Evolutionary conservation across 2,329 filamentous ascomycete genomes (phyloP), one percentile per base, ranked within the genome.

Genomic region (Exutisphaerella laricina): DNA sequence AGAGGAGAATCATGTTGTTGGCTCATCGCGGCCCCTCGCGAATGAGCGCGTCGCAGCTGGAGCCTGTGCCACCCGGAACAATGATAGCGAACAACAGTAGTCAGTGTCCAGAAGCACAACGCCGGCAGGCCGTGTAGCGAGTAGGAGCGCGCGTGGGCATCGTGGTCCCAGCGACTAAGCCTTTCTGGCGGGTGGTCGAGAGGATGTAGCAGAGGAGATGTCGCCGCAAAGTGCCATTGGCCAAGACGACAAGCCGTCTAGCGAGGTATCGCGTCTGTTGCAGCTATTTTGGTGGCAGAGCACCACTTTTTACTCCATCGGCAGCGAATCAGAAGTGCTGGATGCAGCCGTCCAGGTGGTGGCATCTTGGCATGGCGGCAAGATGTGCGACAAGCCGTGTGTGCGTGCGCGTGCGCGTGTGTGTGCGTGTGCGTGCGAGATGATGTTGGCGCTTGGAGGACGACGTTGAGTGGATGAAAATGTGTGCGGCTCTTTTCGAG

Each of bases 1-100:
- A 48, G 54, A 38, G 45, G 44, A 44, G 50, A 52, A 39, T 49
- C 52, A 57, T 60, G 50, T 40, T 59, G 58, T 46, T 58, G 54
- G 57, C 54, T 58, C 58, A 59, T 60, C 29, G 46, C 49, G 30
- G 45, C 36, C 45, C 43, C 46, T 47, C 45, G 46, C 45, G 46
- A 41, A 36, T 45, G 37, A 45, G 51, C 51, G 49, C 45, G 45
- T 46, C 32, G 42, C 44, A 41, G 48, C 31, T 30, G 43, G 34
- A 43, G 46, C 37, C 26, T 25, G 30, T 48, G 51, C 42, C 46
- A 48, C 36, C 36, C 39, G 41, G 39, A 40, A 45, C 36, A 33
- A n/a, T n/a, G n/a, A 40, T 41, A 44, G 42, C 40, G 43, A n/a
- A n/a, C n/a, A 44, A 42, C 36, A 34, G 38, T 28, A 39, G 39